Evolutionary conservation across 768 basidiomycete genomes (phyloP).

Genomic region (Pulveroboletus sp.): DNA sequence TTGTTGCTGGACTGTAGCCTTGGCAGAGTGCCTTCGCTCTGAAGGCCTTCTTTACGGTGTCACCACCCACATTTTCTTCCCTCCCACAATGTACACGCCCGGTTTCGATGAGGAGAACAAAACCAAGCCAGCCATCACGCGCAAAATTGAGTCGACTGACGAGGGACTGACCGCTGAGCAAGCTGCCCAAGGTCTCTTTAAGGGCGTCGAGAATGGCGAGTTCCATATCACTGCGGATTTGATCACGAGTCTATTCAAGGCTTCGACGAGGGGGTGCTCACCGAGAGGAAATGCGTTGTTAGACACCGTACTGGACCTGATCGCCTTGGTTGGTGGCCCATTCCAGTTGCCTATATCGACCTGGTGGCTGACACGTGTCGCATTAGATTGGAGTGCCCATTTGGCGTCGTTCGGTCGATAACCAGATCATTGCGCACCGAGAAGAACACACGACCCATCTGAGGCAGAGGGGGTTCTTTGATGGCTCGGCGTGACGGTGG

Average conservation of each 20-base stretch:
- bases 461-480: not conserved
- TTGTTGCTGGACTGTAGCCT: constrained; percentile 39
- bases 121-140: constrained; percentile 69
- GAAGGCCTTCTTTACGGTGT: constrained; percentile 78
- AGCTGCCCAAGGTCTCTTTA: constrained; percentile 54
- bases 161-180: constrained; percentile 57
- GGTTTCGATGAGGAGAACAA: constrained; percentile 74
- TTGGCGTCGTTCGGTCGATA: constrained; percentile 50
- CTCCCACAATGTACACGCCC: constrained; percentile 73
- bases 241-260: constrained; percentile 61
- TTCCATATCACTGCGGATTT: constrained; percentile 75
- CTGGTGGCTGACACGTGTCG: not conserved
- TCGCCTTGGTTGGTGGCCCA: constrained; percentile 39
- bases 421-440: constrained; percentile 40
- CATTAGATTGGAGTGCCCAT: constrained; percentile 47
- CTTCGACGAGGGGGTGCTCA: constrained; percentile 55
- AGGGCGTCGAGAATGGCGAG: constrained; percentile 66
- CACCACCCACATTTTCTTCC: constrained; percentile 76
- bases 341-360: too few relatives aligned
- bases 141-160: constrained; percentile 74
- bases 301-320: constrained; percentile 42
- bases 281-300: constrained; percentile 56
- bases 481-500: not conserved
- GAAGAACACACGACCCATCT: constrained; percentile 36
- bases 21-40: constrained; percentile 77